Evolutionary conservation across 2,329 filamentous ascomycete genomes (phyloP).

Genomic region (Paecilomyces fulvus): DNA sequence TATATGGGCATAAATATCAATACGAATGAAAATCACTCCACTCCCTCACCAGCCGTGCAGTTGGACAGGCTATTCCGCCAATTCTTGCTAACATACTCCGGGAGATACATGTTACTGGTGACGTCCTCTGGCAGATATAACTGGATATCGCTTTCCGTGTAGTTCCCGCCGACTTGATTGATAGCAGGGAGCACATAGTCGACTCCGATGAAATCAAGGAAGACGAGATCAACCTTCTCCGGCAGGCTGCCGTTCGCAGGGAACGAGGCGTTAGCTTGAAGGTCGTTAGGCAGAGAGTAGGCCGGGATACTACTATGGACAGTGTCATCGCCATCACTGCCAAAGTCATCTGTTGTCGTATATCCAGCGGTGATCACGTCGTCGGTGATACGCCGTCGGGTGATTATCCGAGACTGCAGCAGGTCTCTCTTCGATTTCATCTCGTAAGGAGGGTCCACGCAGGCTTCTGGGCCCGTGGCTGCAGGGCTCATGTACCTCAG

Average conservation of each 20-base stretch:
- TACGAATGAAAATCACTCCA: not conserved
- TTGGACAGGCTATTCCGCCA: constrained; percentile 7
- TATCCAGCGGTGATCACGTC: constrained; percentile 16
- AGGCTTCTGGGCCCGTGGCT: constrained; percentile 5
- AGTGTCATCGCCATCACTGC: constrained; percentile 25
- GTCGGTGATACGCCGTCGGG: constrained; percentile 13
- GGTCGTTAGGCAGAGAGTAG: constrained; percentile 16
- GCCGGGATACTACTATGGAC: constrained; percentile 17
- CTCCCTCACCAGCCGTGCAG: not conserved
- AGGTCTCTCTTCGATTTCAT: constrained; percentile 3
- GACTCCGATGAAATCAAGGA: constrained; percentile 14
- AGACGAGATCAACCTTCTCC: constrained; percentile 15
- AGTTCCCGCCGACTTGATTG: constrained; percentile 17
- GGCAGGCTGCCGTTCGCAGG: constrained; percentile 12
- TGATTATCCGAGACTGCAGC: constrained; percentile 10
- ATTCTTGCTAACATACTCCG: constrained; percentile 20
- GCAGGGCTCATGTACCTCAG: constrained; percentile 4
- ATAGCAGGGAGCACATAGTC: constrained; percentile 14
- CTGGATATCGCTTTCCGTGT: constrained; percentile 18
- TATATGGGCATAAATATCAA: not conserved
- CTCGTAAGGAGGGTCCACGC: constrained; percentile 11
- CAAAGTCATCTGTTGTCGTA: constrained; percentile 25
- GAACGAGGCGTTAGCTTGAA: constrained; percentile 24
- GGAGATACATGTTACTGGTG: constrained; percentile 22
- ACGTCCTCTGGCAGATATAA: constrained; percentile 21